These are phyloP conservation scores for Jatropha podagrica DNA, from an alignment of 441 rosid genomes.

Conservation along the genomic window DNA sequence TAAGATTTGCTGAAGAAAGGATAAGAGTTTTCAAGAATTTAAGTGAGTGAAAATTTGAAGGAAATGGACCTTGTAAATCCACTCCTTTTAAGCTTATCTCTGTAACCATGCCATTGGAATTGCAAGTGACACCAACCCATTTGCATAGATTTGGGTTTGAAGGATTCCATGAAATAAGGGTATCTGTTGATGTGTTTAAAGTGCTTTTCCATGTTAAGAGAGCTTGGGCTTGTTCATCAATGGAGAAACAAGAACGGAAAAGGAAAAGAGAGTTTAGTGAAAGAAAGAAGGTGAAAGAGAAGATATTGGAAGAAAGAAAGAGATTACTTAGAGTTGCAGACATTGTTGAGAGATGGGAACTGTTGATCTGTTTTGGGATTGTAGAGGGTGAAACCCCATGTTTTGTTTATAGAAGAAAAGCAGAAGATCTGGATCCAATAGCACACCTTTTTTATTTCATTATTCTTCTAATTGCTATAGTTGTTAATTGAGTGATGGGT, in stretches of 20 bases:
- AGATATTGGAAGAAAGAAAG: constrained; percentile 36
- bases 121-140: constrained; percentile 81
- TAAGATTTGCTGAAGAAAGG: constrained; percentile 69
- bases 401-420: constrained; percentile 75
- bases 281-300: constrained; percentile 47
- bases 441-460: neutral
- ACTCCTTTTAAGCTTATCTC: constrained; percentile 54
- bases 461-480: neutral
- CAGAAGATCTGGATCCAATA: constrained; percentile 69
- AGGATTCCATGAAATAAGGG: constrained; percentile 57
- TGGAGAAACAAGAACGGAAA: constrained; percentile 44
- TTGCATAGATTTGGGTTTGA: constrained; percentile 56
- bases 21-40: constrained; percentile 55
- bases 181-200: constrained; percentile 52
- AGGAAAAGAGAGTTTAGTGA: constrained; percentile 38
- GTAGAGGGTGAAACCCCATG: constrained; percentile 84
- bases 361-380: constrained; percentile 79
- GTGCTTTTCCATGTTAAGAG: constrained; percentile 75
- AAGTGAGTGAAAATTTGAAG: constrained; percentile 55
- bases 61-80: constrained; percentile 68
- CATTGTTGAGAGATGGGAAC: constrained; percentile 51
- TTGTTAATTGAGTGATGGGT: constrained; percentile 28
- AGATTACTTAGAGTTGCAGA: constrained; percentile 54
- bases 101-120: constrained; percentile 51
- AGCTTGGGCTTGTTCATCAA: constrained; percentile 71